phyloP scores from a whole-genome alignment of 805 yeast genomes.

The Sugiyamaella americana region DNA sequence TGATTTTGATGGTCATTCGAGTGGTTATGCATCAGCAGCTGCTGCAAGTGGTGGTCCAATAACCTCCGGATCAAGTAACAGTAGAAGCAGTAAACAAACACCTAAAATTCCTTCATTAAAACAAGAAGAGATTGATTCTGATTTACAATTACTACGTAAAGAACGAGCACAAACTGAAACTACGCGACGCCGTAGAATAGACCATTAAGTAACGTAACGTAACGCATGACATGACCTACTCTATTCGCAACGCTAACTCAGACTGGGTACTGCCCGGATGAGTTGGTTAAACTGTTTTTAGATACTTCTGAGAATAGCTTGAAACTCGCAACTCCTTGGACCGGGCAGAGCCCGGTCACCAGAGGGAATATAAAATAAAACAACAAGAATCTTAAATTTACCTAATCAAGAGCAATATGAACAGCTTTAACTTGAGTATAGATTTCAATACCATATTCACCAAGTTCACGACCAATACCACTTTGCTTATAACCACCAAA shows the following conservation, averaged over 20 bases:
- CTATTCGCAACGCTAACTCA: neutral
- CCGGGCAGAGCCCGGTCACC: no score
- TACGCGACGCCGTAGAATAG: neutral
- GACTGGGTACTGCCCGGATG: no score
- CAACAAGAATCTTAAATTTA: no score
- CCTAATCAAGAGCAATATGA: constrained; percentile 28
- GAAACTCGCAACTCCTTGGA: no score
- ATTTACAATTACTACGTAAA: neutral
- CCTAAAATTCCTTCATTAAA: constrained; percentile 8
- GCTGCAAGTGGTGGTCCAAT: neutral
- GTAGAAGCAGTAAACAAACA: constrained; percentile 4
- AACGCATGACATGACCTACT: neutral
- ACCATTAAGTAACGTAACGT: no score
- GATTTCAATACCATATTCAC: constrained; percentile 61
- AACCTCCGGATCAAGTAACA: constrained; percentile 1
- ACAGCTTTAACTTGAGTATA: constrained; percentile 75
- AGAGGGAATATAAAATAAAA: no score
- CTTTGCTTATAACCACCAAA: constrained; percentile 78
- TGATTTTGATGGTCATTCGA: constrained; percentile 3
- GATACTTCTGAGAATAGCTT: no score
- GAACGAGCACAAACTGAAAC: neutral
- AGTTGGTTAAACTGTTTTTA: no score
- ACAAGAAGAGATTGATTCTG: constrained; percentile 8
- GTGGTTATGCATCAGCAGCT: constrained; percentile 9
- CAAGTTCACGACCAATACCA: constrained; percentile 79